Conservation (phyloP, 371 early-diverging fungal genomes). For the Circinella minor region DNA sequence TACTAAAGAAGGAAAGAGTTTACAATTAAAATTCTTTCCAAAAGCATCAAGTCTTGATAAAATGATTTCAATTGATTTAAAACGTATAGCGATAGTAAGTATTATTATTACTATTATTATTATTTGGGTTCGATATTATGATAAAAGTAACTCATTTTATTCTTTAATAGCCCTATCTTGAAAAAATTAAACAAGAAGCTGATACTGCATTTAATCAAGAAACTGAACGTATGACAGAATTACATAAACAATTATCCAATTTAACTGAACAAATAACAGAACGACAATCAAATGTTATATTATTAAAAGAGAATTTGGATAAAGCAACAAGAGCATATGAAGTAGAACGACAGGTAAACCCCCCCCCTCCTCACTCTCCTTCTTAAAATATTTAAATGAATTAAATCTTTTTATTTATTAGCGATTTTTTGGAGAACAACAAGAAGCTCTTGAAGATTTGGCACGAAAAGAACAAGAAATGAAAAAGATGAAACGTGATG, state of each 20-base stretch:
- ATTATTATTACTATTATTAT: too few species aligned
- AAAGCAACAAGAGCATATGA: neutral
- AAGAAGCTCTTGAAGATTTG: neutral
- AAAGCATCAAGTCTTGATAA: neutral
- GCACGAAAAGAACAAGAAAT: neutral
- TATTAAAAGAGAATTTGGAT: neutral
- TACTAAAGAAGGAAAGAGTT: neutral
- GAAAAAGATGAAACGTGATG: neutral
- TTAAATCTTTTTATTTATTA: neutral
- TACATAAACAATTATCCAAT: neutral
- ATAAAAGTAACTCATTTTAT: too few species aligned
- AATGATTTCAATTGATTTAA: neutral
- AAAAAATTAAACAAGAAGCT: neutral
- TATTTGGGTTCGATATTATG: too few species aligned
- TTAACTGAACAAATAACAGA: neutral
- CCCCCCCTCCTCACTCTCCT: neutral
- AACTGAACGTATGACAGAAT: neutral
- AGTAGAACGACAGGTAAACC: neutral
- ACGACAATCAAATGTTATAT: neutral
- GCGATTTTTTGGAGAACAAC: neutral
- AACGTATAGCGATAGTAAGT: neutral
- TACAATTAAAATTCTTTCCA: neutral
- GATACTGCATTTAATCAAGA: neutral
- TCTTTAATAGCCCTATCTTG: neutral
- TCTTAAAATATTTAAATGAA: neutral